Base-by-base conservation (phyloP, 208 protist species). In the Acanthamoeba healyi region DNA sequence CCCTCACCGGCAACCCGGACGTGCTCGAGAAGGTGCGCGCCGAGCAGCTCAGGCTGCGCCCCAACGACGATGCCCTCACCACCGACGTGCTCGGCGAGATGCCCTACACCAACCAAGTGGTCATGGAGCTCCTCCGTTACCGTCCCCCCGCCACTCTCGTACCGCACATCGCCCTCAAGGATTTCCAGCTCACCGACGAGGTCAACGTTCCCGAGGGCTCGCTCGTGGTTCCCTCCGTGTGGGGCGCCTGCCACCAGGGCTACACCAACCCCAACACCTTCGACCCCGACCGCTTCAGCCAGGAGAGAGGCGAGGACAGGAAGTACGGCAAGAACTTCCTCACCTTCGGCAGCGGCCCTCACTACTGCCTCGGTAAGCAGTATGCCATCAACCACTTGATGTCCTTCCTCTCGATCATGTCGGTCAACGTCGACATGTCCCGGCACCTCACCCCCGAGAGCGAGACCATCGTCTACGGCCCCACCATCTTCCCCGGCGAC, bases 311-410 rank as follows among this genome's bases (percentile, higher is more conserved):
- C 94, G 98, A 98, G 95, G 98, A 96, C 81, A 96, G 96, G 81
- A 98, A 98, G 92, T 98, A 98, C 93, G 95, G 97, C 70, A 98
- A 98, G 96, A 97, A 98, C 95, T 99, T 98, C 92, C 97, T 99
- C 36, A 97, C 98, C 4, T 99, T 99, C 92, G 98, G 98, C 84
- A 95, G 97, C 65, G 98, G 98, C 32, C 97, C 98, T 26, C 98
- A 99, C 95, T 97, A 97, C 89, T 99, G 98, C 95, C 96, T 98
- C 44, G 98, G 98, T 36, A 98, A 98, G 95, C 98, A 99, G 96
- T 98, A 99, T 90, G 98, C 98, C 84, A 98, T 98, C 91, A 98
- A 98, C 94, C 98, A 99, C 95, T 95, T 99, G 38, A 98, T 97
- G 84, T 96, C 98, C 34, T 99, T 98, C 96, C 65, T 74, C 26